Percentiles rank a stretch among this genome's conserved stretches.
These are phyloP conservation scores for Wickerhamiella lipophila DNA, from an alignment of 805 yeast species.

Conservation along the genomic window DNA sequence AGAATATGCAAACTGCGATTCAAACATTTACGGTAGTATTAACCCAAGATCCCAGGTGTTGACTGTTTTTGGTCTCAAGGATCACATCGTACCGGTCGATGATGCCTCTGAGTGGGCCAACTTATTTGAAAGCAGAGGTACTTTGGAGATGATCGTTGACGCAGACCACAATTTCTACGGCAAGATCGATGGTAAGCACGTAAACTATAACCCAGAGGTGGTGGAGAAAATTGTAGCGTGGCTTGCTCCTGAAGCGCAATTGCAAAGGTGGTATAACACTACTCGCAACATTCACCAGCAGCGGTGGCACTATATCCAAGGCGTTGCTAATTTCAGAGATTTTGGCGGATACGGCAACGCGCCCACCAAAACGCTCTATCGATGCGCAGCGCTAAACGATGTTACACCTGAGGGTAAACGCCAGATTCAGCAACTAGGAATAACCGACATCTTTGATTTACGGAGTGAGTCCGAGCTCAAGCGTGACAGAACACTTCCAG, in stretches of 20 bases:
- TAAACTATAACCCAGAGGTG: conserved; percentile 49
- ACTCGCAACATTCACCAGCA: conserved; percentile 30
- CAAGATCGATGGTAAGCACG: conserved; percentile 21
- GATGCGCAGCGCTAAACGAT: conserved; percentile 49
- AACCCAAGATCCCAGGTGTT: conserved; percentile 39
- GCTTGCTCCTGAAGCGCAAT: conserved; percentile 35
- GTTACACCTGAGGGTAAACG: conserved; percentile 41
- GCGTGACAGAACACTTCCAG: conserved; percentile 30
- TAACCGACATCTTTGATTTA: conserved; percentile 52
- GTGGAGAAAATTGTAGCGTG: conserved; percentile 38
- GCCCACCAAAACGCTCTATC: conserved; percentile 42
- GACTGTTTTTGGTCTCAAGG: conserved; percentile 60
- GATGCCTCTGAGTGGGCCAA: conserved; percentile 53
- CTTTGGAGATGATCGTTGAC: conserved; percentile 42
- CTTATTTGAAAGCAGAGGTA: conserved; percentile 43
- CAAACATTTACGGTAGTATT: conserved; percentile 6
- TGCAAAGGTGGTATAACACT: conserved; percentile 38
- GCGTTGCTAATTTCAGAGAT: conserved; percentile 64
- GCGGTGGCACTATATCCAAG: conserved; percentile 54
- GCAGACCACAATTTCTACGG: conserved; percentile 78
- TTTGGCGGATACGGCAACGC: conserved; percentile 58
- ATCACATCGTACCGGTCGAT: conserved; percentile 49
- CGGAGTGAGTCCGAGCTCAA: conserved; percentile 45
- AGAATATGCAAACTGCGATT: conserved; percentile 27
- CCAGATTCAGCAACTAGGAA: conserved; percentile 33